A percentile compares a stretch with the other conserved stretches of the same genome.
Evolutionary conservation across 345 rosid genomes (phyloP).

Genomic region (Rhodomyrtus tomentosa): DNA sequence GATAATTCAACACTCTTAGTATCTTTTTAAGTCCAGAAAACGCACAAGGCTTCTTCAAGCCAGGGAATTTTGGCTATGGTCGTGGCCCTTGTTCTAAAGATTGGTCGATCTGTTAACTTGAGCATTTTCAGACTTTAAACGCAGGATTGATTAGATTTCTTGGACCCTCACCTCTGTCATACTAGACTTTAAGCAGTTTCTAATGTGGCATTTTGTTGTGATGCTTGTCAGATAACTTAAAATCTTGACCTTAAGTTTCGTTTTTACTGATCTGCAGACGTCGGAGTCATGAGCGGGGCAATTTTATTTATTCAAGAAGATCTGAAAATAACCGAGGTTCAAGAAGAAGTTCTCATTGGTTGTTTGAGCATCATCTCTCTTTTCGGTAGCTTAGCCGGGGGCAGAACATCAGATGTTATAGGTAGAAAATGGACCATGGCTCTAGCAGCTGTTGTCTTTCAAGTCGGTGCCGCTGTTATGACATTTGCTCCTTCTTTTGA

Average conservation of each 20-base stretch:
- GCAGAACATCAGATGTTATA: constrained; percentile 65
- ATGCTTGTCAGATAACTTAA: neutral
- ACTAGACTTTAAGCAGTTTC: neutral
- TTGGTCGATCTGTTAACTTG: neutral
- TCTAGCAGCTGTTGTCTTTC: constrained; percentile 75
- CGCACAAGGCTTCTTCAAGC: neutral
- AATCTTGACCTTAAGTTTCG: neutral
- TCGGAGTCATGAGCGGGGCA: constrained; percentile 97
- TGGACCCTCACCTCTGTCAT: neutral
- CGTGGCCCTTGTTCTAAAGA: neutral
- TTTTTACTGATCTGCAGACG: constrained; percentile 38
- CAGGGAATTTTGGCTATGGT: neutral
- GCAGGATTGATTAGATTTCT: neutral
- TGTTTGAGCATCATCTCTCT: constrained; percentile 68
- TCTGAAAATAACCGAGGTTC: constrained; percentile 66
- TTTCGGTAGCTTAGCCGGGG: constrained; percentile 81
- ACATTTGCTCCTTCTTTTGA: constrained; percentile 63
- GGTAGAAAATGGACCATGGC: constrained; percentile 97
- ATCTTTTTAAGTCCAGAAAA: neutral
- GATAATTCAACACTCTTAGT: neutral
- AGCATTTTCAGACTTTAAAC: neutral
- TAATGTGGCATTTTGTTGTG: neutral
- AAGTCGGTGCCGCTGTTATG: constrained; percentile 66
- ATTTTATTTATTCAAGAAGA: constrained; percentile 80
- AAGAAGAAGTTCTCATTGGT: constrained; percentile 71